A percentile compares a stretch with the other conserved stretches of the same genome.
Evolutionary conservation across 148 eudicot genomes (phyloP).

Genomic region (Camellia granthamiana): DNA sequence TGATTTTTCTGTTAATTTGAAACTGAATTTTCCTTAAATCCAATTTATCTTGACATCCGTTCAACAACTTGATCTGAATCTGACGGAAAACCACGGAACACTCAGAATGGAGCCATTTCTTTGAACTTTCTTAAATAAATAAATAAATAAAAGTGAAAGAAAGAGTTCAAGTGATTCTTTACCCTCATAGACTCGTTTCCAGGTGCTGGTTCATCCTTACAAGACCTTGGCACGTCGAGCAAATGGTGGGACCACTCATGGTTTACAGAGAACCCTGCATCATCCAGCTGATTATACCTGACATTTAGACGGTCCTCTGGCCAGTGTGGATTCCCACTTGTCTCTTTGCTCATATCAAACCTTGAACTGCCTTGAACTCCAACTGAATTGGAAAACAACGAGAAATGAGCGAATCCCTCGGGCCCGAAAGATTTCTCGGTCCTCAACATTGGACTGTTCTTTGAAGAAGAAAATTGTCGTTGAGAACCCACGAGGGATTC

Average conservation of each 20-base stretch:
- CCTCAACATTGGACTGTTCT: slow-evolving; percentile 29
- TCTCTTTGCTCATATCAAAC: slow-evolving; percentile 39
- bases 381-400: slow-evolving; percentile 58
- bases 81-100: not conserved
- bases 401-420: slow-evolving; percentile 37
- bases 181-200: slow-evolving; percentile 36
- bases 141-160: not conserved
- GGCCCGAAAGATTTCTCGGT: slow-evolving; percentile 39
- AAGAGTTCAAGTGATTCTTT: slow-evolving; percentile 11
- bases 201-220: slow-evolving; percentile 30
- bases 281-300: slow-evolving; percentile 29
- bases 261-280: slow-evolving; percentile 31
- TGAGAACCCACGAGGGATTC: slow-evolving; percentile 23
- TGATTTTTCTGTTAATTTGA: not conserved
- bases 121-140: not conserved
- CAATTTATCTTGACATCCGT: not conserved
- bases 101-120: not conserved
- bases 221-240: slow-evolving; percentile 36
- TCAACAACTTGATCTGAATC: not conserved
- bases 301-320: slow-evolving; percentile 32
- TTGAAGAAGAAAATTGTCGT: slow-evolving; percentile 23
- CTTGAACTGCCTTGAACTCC: slow-evolving; percentile 42
- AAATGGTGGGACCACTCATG: slow-evolving; percentile 41
- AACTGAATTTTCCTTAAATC: not conserved
- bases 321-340: slow-evolving; percentile 36